Conservation (phyloP, 2,329 filamentous ascomycete genomes). For the Fusarium redolens region DNA sequence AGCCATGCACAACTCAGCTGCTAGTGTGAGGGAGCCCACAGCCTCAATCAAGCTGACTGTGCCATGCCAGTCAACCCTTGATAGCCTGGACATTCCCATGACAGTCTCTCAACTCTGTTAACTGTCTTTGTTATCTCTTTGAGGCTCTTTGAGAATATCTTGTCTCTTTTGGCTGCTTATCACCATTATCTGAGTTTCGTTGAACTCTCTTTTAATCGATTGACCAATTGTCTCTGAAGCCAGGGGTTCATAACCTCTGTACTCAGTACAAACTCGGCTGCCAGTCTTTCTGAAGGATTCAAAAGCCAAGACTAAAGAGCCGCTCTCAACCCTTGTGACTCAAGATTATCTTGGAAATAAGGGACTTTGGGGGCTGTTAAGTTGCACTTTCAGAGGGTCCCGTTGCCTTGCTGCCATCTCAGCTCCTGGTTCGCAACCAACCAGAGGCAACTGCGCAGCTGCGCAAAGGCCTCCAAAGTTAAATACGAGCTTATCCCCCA, state of each 20-base stretch:
- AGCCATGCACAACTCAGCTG: constrained; percentile 10
- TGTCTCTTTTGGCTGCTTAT: not conserved
- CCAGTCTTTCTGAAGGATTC: not conserved
- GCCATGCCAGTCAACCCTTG: constrained; percentile 10
- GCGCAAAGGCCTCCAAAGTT: constrained; percentile 18
- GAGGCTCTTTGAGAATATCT: not conserved
- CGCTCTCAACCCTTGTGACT: not conserved
- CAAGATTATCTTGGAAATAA: constrained; percentile 1
- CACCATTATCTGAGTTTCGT: not conserved
- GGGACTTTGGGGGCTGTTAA: not conserved
- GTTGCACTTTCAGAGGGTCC: constrained; percentile 20
- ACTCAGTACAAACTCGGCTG: not conserved
- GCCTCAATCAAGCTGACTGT: constrained; percentile 17
- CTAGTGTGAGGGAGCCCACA: constrained; percentile 12
- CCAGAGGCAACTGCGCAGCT: constrained; percentile 4
- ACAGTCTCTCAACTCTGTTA: not conserved
- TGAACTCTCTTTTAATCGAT: not conserved
- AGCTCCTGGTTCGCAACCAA: constrained; percentile 27
- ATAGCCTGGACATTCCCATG: not conserved
- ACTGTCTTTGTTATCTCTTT: not conserved
- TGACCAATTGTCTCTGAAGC: not conserved
- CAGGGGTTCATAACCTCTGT: not conserved
- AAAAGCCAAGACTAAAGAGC: constrained; percentile 10
- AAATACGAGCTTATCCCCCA: constrained; percentile 11
- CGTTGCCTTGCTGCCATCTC: constrained; percentile 14